Conservation (phyloP, 208 protist genomes). For the Porcisia deanei region DNA sequence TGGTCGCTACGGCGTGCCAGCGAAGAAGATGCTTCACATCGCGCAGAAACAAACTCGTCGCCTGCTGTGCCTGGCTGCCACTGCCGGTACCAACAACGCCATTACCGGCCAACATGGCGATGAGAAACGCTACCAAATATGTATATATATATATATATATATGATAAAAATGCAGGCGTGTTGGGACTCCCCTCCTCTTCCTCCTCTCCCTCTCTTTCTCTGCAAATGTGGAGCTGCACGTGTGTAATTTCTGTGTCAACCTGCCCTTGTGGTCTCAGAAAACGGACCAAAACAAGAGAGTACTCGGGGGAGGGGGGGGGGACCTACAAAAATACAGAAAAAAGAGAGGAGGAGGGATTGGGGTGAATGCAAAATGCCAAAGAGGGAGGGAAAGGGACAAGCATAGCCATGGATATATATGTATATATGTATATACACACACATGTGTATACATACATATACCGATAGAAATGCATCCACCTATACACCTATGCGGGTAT, state of each 20-base stretch:
- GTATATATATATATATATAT: background rate
- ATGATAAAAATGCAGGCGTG: too few relatives aligned
- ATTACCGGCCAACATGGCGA: background rate
- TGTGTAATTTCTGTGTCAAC: too few relatives aligned
- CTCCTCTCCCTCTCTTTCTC: too few relatives aligned
- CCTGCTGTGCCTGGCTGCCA: slow-evolving; percentile 1
- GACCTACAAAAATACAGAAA: background rate
- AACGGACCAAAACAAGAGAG: slow-evolving; percentile 11
- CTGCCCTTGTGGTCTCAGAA: background rate
- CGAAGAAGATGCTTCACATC: slow-evolving; percentile 31
- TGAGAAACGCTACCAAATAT: background rate
- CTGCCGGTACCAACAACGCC: background rate
- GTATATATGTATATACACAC: background rate
- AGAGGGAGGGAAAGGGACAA: background rate
- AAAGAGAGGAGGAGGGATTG: slow-evolving; percentile 13
- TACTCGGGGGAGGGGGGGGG: background rate
- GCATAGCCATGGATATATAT: too few relatives aligned
- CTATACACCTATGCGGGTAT: background rate
- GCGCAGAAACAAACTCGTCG: slow-evolving; percentile 16
- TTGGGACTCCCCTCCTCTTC: background rate
- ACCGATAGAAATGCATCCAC: background rate
- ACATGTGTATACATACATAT: background rate
- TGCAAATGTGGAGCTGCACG: too few relatives aligned
- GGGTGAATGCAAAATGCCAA: background rate
- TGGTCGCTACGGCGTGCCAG: slow-evolving; percentile 38